Conservation (phyloP, 306 rosid species). For the Vicia villosa region DNA sequence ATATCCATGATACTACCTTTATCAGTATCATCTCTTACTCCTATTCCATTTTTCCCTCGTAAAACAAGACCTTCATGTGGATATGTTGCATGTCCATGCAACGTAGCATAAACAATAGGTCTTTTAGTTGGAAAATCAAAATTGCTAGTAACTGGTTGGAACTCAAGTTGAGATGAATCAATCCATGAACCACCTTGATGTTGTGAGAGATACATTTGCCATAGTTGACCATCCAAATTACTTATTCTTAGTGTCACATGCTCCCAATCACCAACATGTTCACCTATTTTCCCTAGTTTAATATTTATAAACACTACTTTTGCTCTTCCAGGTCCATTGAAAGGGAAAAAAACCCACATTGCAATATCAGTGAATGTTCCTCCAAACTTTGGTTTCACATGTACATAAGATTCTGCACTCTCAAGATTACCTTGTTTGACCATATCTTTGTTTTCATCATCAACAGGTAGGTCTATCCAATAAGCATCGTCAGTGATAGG, state of each 20-base stretch:
- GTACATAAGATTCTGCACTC: slow-evolving; percentile 48
- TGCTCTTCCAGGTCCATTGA: slow-evolving; percentile 73
- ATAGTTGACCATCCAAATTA: slow-evolving; percentile 65
- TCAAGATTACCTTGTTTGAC: slow-evolving; percentile 58
- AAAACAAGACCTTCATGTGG: slow-evolving; percentile 58
- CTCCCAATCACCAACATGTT: slow-evolving; percentile 85
- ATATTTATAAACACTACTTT: slow-evolving; percentile 51
- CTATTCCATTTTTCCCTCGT: slow-evolving; percentile 52
- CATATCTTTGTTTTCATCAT: slow-evolving; percentile 47
- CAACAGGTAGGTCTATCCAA: slow-evolving; percentile 72
- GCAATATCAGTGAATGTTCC: slow-evolving; percentile 66
- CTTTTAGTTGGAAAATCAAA: slow-evolving; percentile 8
- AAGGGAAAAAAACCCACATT: slow-evolving; percentile 80
- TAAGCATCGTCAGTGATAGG: slow-evolving; percentile 63
- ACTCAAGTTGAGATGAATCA: slow-evolving; percentile 69
- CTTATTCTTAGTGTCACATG: slow-evolving; percentile 69
- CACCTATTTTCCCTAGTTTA: slow-evolving; percentile 62
- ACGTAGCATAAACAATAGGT: slow-evolving; percentile 58
- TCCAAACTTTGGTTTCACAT: slow-evolving; percentile 76
- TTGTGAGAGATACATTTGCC: slow-evolving; percentile 55
- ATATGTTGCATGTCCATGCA: slow-evolving; percentile 71
- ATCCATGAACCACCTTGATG: slow-evolving; percentile 68
- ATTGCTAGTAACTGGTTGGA: not conserved
- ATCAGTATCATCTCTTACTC: slow-evolving; percentile 61
- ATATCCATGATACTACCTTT: slow-evolving; percentile 46